Evolutionary conservation across 495 filamentous ascomycete genomes (phyloP).

Genomic region (Paragyromitra xinjiangensis): DNA sequence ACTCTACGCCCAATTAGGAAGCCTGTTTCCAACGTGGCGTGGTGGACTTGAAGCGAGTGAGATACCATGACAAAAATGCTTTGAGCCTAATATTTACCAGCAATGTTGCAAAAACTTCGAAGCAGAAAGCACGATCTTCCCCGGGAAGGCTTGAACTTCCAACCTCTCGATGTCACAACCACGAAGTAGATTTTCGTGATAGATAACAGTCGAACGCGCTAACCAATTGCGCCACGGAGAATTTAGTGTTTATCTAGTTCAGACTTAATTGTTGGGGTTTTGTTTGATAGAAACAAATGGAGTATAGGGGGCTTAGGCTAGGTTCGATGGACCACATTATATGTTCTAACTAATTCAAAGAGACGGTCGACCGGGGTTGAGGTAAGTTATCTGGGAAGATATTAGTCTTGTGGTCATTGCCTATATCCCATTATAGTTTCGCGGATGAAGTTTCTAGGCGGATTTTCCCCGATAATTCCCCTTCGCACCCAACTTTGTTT

Average conservation of each 20-base stretch:
- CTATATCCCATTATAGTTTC: no score
- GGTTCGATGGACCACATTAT: neutral
- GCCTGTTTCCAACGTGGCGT: neutral
- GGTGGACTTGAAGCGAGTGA: constrained; percentile 3
- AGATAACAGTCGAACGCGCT: constrained; percentile 64
- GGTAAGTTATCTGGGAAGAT: no score
- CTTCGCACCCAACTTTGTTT: no score
- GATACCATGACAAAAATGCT: neutral
- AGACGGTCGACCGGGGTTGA: neutral
- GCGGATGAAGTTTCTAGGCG: no score
- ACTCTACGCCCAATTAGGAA: neutral
- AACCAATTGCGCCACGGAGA: constrained; percentile 64
- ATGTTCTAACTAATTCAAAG: neutral
- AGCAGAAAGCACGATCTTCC: constrained; percentile 28
- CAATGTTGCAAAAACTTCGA: neutral
- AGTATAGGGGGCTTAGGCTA: neutral
- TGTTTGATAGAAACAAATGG: neutral
- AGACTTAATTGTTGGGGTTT: neutral
- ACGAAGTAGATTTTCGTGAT: neutral
- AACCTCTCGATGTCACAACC: constrained; percentile 60
- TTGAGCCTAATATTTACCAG: neutral
- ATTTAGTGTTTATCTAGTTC: neutral
- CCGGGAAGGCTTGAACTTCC: constrained; percentile 64
- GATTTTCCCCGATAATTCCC: no score
- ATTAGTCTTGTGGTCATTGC: no score